phyloP scores from a whole-genome alignment of 768 basidiomycete genomes.

The Phallus indusiatus region DNA sequence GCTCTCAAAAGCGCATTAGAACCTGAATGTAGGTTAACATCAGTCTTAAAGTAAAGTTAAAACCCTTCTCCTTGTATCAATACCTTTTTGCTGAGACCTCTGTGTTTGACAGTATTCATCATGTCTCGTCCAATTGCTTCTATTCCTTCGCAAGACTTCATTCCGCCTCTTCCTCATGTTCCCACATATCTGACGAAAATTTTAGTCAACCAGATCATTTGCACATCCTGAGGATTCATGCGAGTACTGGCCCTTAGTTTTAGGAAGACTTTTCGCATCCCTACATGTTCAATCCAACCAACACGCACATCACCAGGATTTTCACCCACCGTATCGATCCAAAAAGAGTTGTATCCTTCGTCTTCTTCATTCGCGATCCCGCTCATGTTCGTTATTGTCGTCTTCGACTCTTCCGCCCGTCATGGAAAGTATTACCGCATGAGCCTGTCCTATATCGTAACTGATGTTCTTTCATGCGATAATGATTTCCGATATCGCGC shows the following conservation, averaged over 20 bases:
- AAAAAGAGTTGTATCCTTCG: not conserved
- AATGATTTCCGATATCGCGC: too few species aligned
- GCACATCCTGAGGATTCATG: not conserved
- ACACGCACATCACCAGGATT: not conserved
- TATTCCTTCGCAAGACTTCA: not conserved
- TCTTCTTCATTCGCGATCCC: not conserved
- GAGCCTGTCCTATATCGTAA: too few species aligned
- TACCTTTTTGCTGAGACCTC: too few species aligned
- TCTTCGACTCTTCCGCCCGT: not conserved
- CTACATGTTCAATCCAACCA: not conserved
- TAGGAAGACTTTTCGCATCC: not conserved
- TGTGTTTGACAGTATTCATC: too few species aligned
- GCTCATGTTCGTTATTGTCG: too few species aligned
- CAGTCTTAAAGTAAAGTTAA: too few species aligned
- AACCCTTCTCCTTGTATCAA: too few species aligned
- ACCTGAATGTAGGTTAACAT: too few species aligned
- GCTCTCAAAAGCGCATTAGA: too few species aligned
- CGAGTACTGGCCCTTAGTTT: not conserved
- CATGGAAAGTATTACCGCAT: not conserved
- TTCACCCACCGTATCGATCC: not conserved
- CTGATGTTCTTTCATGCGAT: too few species aligned
- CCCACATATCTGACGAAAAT: not conserved
- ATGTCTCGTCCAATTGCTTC: not conserved
- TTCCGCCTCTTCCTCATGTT: not conserved
- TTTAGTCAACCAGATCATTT: not conserved